Base-by-base conservation (phyloP, 2,329 filamentous ascomycete species). In the Epichloe hybrida region DNA sequence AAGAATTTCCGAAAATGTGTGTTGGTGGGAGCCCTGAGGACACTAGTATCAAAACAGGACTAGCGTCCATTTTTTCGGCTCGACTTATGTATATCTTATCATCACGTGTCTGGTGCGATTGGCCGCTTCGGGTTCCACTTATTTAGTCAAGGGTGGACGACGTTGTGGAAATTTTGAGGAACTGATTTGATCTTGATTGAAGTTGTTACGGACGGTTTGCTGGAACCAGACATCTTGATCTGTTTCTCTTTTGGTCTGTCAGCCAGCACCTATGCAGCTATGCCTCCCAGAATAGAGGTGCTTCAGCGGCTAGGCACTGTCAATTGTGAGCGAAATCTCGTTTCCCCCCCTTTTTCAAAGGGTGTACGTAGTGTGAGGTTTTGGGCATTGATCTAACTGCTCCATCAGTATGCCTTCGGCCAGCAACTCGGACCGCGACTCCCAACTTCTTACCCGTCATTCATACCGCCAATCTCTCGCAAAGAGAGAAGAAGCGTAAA, bases 221-320 rank as follows among this genome's bases (percentile, higher is more conserved):
- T 46, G 43, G 20, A 4, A 31, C 13, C 15, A 12, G 36, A 39
- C 48, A 41, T 20, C 20, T 44, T 49, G 31, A 41, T 20, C 39
- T 41, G 39, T n/a, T n/a, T 5, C 13, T 36, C 38, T 15, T 15
- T 37, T 34, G n/a, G 17, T 12, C 34, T 35, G n/a, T 20, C 27
- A 23, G 21, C 15, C 12, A 15, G n/a, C 44, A 31, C 36, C 35
- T 20, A 15, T 13, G 36, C 51, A 69, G 72, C 58, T 58, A 88
- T 88, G 84, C 77, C 83, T 62, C 83, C 80, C 52, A 81, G 81
- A 72, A 70, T 86, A 74, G 69, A 76, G 58, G 65, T 73, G 61
- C 72, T 80, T 52, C 74, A 77, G 66, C 75, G 79, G 65, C 69
- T 84, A 49, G 76, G 76, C 64, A 72, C 71, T 34, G 66, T 84